Evolutionary conservation across 2,329 filamentous ascomycete genomes (phyloP), one percentile per base, ranked within the genome.

Genomic region (Sporothrix phasma): DNA sequence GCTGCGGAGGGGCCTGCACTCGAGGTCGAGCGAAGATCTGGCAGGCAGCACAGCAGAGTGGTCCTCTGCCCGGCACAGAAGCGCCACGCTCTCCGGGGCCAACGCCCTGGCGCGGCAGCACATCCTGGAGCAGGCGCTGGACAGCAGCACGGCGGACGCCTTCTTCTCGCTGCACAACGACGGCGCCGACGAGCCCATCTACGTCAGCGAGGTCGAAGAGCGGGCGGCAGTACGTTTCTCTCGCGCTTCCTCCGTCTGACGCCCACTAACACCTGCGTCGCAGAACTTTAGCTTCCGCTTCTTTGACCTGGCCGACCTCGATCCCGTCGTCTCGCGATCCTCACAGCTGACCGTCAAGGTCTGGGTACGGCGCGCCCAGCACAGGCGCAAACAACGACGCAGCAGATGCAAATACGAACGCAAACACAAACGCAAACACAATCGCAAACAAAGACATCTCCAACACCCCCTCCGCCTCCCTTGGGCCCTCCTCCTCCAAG

Each of bases 241-340:
- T 2, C 19, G 7, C 41, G 7, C 10, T 60, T 19, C 29, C 13
- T 2, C 17, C 5, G 26, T 17, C 22, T 3, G 17, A 13, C 13
- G 37, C 31, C 47, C 31, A 22, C 56, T 29, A 46, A 39, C 37
- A 10, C 3, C n/a, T n/a, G n/a, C n/a, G n/a, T n/a, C 7, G 3
- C 15, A 84, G 82, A 97, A 97, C 73, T 94, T 94, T 67, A 91
- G 88, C 70, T 97, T 96, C 73, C 85, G 85, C 49, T 88, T 89
- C 73, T 95, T 97, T 73, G 88, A 95, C 67, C 81, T 96, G 5
- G 81, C 82, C 26, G 76, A 80, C 5, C 85, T 82, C 67, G 84
- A 83, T 0, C 82, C 88, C 0, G 73, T 76, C 2, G 79, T 92
- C 24, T 88, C 88, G 8, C 84, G 92, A 64, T 77, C 81, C 3